Base-by-base conservation (phyloP, 768 basidiomycete species). In the Suillus bovinus region DNA sequence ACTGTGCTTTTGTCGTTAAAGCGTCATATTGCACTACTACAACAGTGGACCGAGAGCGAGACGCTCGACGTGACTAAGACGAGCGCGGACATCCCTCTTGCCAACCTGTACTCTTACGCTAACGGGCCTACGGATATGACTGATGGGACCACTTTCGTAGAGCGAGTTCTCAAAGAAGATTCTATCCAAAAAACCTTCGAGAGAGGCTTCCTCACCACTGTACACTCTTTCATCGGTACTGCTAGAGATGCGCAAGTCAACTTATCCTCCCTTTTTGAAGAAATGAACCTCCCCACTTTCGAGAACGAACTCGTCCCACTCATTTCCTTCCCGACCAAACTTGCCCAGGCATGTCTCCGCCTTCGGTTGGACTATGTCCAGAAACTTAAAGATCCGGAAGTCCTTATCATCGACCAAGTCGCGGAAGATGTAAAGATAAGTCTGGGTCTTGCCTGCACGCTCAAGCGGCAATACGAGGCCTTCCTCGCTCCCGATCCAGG, bases 121-220 rank as follows among this genome's bases (percentile, higher is more conserved):
- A 75, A 74, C 59, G 77, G 74, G 11, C 70, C 73, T 46, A 69
- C 77, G 49, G 87, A 86, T 63, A 78, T 80, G 50, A 73, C 86
- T 5, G 89, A 89, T 67, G 86, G 88, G 24, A 87, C 88, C 22
- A 93, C 91, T 39, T 99, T 99, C 73, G 90, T 98, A 38, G 97
- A 98, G 73, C 86, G 94, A 33, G 79, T 98, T 29, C 82, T 97
- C 62, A 98, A 99, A 73, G 96, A 99, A 74, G 96, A 99, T 69
- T 90, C 90, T n/a, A 88, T 99, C 70, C 92, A 96, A 74, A 84
- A 90, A 64, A 94, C 93, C 10, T 98, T 99, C 73, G 94, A 96
- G 74, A 94, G 91, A 68, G 90, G 91, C 16, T 93, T 91, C 66
- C 82, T 94, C 68, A 87, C 87, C 44, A 94, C 92, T n/a, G 86